Evolutionary conservation across 257 asterid genomes (phyloP).

Genomic region (Ballota nigra): DNA sequence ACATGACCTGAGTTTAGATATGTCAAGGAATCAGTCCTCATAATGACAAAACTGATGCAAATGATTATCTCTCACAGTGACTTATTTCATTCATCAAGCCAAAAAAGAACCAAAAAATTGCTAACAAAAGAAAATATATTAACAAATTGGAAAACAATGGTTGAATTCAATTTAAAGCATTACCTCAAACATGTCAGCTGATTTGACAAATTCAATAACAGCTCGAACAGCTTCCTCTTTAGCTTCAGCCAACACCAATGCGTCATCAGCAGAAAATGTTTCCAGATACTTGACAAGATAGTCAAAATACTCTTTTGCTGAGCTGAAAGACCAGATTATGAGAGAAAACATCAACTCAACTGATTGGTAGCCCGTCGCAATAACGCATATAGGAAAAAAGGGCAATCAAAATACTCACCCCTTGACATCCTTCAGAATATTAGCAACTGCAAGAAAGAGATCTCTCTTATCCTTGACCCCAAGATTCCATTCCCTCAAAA

Average conservation of each 20-base stretch:
- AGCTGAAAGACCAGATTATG: conserved; percentile 46
- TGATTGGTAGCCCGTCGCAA: background rate
- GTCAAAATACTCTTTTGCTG: conserved; percentile 70
- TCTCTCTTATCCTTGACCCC: conserved; percentile 78
- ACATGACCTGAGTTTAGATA: background rate
- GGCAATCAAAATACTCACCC: conserved; percentile 46
- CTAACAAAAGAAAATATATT: background rate
- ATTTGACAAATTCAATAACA: conserved; percentile 71
- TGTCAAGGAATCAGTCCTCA: background rate
- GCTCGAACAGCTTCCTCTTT: conserved; percentile 87
- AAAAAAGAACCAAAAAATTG: background rate
- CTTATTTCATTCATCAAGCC: background rate
- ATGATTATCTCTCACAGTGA: background rate
- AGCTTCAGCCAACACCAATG: conserved; percentile 56
- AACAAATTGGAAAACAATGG: background rate
- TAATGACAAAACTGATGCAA: background rate
- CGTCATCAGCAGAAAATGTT: conserved; percentile 81
- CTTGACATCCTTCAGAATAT: conserved; percentile 63
- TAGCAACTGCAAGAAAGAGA: conserved; percentile 70
- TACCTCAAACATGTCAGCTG: conserved; percentile 93
- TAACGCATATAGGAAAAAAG: background rate
- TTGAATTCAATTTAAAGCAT: conserved; percentile 2
- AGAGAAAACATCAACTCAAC: background rate
- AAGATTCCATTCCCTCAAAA: conserved; percentile 82
- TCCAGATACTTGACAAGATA: conserved; percentile 83